Evolutionary conservation across 148 eudicot species (phyloP).

Genomic region (Oxyria digyna): DNA sequence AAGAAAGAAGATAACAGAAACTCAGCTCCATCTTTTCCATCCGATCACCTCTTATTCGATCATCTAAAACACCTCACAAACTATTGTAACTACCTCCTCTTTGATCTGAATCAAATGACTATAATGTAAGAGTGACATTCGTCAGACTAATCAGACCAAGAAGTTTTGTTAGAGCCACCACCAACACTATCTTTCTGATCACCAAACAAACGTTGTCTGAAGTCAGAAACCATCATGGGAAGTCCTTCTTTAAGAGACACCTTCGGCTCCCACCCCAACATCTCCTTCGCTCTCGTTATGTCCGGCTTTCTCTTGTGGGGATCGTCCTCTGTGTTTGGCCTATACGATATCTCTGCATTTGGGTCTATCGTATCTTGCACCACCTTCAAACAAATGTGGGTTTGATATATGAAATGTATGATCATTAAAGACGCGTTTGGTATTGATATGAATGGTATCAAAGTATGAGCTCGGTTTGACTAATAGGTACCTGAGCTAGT

Average conservation of each 20-base stretch:
- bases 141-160: background rate
- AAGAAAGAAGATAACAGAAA: background rate
- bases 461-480: too few relatives aligned
- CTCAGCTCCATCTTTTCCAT: background rate
- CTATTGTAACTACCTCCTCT: background rate
- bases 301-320: constrained; percentile 99
- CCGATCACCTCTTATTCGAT: background rate
- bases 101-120: background rate
- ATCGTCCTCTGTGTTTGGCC: constrained; percentile 92
- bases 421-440: too few relatives aligned
- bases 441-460: too few relatives aligned
- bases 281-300: constrained; percentile 75
- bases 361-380: constrained; percentile 96
- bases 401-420: too few relatives aligned
- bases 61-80: background rate
- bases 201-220: constrained; percentile 63
- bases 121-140: background rate
- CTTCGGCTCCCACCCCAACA: constrained; percentile 93
- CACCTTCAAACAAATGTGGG: constrained; percentile 63
- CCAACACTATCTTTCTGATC: constrained; percentile 2
- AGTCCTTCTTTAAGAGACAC: constrained; percentile 80
- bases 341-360: constrained; percentile 73
- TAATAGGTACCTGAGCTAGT: constrained; percentile 68
- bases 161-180: background rate
- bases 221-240: constrained; percentile 84